Evolutionary conservation across 176 grass and related monocot species (phyloP).

Genomic region (Puccinellia tenuiflora): DNA sequence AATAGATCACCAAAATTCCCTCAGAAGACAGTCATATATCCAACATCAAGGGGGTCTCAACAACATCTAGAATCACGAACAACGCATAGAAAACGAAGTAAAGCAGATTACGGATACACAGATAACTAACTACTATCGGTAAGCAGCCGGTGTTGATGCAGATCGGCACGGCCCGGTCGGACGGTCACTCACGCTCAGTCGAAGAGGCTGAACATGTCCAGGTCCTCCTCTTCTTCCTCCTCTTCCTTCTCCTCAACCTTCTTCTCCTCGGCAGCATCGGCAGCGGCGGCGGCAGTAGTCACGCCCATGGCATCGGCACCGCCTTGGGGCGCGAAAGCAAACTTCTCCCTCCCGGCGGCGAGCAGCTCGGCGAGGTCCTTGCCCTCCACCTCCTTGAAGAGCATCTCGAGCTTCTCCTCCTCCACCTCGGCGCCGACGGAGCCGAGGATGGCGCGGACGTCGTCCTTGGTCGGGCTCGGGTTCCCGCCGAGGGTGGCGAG

Average conservation of each 20-base stretch:
- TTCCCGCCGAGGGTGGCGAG: slow-evolving; percentile 6
- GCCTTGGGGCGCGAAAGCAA: slow-evolving; percentile 1
- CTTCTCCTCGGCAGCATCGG: background rate
- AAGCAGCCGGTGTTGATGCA: background rate
- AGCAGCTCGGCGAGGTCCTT: slow-evolving; percentile 13
- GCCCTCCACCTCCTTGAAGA: slow-evolving; percentile 4
- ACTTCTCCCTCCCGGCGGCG: background rate
- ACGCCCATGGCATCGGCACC: background rate
- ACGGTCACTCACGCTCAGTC: background rate
- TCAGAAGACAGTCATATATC: background rate
- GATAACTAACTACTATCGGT: background rate
- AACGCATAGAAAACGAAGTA: background rate
- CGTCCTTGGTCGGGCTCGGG: background rate
- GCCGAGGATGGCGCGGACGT: slow-evolving; percentile 14
- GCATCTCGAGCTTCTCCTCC: background rate
- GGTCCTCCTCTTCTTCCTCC: background rate
- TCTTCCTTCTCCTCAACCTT: background rate
- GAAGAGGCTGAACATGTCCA: background rate
- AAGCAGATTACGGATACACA: background rate
- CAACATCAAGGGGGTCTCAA: background rate
- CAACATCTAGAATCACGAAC: background rate
- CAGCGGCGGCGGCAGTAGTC: background rate
- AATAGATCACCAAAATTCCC: background rate
- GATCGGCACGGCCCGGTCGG: background rate
- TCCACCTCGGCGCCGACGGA: slow-evolving; percentile 2